These are phyloP conservation scores for Jackrogersella multiformis DNA, from an alignment of 495 filamentous ascomycete genomes.

Conservation along the genomic window DNA sequence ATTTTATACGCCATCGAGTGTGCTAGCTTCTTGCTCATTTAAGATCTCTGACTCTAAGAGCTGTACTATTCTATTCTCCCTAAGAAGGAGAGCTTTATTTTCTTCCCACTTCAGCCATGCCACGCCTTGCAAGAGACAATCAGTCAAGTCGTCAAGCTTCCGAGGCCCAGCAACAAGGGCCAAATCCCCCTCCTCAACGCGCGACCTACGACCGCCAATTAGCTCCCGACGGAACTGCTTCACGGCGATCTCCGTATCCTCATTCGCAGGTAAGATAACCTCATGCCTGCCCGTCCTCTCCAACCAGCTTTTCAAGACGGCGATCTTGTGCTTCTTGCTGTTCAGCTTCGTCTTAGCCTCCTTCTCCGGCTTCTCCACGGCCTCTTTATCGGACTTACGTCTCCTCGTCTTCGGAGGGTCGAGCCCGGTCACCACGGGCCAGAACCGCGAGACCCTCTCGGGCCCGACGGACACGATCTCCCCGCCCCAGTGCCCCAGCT, in stretches of 20 bases:
- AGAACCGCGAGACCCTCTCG: slow-evolving; percentile 53
- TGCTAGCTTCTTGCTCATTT: slow-evolving; percentile 6
- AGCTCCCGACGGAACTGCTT: slow-evolving; percentile 59
- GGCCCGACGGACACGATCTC: slow-evolving; percentile 51
- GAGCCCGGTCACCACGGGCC: slow-evolving; percentile 12
- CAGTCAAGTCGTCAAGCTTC: slow-evolving; percentile 92
- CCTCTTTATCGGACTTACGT: background rate
- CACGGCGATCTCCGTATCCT: slow-evolving; percentile 51
- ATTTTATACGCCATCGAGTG: slow-evolving; percentile 23
- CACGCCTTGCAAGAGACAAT: slow-evolving; percentile 86
- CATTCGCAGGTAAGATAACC: slow-evolving; percentile 48
- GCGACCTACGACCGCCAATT: slow-evolving; percentile 41
- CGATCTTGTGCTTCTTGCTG: slow-evolving; percentile 72
- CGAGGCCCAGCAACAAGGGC: slow-evolving; percentile 43
- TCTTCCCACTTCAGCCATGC: slow-evolving; percentile 87
- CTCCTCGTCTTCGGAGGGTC: background rate
- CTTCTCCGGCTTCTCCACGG: slow-evolving; percentile 34
- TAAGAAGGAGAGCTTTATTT: slow-evolving; percentile 63
- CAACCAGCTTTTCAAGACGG: slow-evolving; percentile 67
- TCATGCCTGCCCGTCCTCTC: slow-evolving; percentile 29
- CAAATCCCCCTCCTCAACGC: slow-evolving; percentile 17
- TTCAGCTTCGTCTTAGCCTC: slow-evolving; percentile 45
- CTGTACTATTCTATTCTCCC: slow-evolving; percentile 42
- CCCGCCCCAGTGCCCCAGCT: slow-evolving; percentile 53
- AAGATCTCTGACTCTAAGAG: slow-evolving; percentile 31